phyloP scores from a whole-genome alignment of 345 rosid genomes.

The Acer campestre region DNA sequence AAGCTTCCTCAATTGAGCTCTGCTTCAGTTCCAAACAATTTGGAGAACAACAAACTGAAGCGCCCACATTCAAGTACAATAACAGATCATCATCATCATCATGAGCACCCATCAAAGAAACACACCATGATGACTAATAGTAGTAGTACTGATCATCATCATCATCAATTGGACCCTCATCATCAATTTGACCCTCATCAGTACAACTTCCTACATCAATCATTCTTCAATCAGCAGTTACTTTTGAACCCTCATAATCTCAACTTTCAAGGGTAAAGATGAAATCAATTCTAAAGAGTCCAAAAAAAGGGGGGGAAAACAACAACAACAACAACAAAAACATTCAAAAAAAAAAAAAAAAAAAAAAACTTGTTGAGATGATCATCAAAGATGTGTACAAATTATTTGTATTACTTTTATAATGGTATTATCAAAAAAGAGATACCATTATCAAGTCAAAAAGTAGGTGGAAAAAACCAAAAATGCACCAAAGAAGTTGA shows the following conservation, averaged over 20 bases:
- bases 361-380: background rate
- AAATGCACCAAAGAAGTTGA: background rate
- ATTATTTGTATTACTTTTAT: constrained; percentile 13
- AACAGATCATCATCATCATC: too few species aligned
- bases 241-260: constrained; percentile 53
- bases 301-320: background rate
- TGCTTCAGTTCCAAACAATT: constrained; percentile 33
- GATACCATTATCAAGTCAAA: constrained; percentile 16
- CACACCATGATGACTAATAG: constrained; percentile 28
- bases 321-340: background rate
- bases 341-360: background rate
- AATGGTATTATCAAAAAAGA: too few species aligned
- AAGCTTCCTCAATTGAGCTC: constrained; percentile 58
- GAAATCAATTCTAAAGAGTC: background rate
- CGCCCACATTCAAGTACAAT: constrained; percentile 43
- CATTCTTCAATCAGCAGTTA: constrained; percentile 55
- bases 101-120: constrained; percentile 61
- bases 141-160: constrained; percentile 10
- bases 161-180: too few species aligned
- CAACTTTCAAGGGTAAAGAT: constrained; percentile 57
- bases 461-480: constrained; percentile 17
- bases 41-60: constrained; percentile 44
- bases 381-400: constrained; percentile 18
- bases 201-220: constrained; percentile 45
- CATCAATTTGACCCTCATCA: constrained; percentile 46